Evolutionary conservation across 1,139 yeast genomes (phyloP).

Genomic region (Nakaseomyces glabratus): DNA sequence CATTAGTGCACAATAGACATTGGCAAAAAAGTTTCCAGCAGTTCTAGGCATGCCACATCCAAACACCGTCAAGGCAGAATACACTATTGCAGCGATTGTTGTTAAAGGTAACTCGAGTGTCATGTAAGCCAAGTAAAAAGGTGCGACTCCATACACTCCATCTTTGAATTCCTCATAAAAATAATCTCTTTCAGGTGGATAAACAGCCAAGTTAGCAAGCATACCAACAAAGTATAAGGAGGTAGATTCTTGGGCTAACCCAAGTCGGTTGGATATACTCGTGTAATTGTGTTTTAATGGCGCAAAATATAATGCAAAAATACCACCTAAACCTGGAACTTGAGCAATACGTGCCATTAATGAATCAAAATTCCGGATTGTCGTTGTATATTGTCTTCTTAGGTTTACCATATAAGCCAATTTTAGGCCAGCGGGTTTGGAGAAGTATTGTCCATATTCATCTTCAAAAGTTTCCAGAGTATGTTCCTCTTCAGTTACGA

Average conservation of each 20-base stretch:
- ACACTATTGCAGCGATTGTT: conserved; percentile 48
- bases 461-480: conserved; percentile 9
- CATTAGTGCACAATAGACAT: conserved; percentile 47
- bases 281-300: conserved; percentile 52
- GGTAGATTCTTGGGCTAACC: conserved; percentile 64
- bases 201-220: conserved; percentile 64
- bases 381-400: conserved; percentile 41
- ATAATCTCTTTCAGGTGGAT: conserved; percentile 63
- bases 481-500: conserved; percentile 2
- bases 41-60: conserved; percentile 69
- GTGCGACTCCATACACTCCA: conserved; percentile 56
- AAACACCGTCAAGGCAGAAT: conserved; percentile 54
- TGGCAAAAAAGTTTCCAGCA: conserved; percentile 56
- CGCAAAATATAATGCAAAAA: conserved; percentile 62
- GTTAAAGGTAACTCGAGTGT: conserved; percentile 70
- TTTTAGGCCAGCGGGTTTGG: conserved; percentile 29
- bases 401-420: conserved; percentile 38
- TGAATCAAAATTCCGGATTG: conserved; percentile 53
- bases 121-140: conserved; percentile 59
- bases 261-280: conserved; percentile 61
- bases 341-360: conserved; percentile 61
- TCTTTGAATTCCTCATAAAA: conserved; percentile 76
- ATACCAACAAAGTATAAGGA: conserved; percentile 73
- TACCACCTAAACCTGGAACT: conserved; percentile 52
- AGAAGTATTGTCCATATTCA: conserved; percentile 17